Conservation (phyloP, 2,329 filamentous ascomycete genomes). For the Aureobasidium sp. region DNA sequence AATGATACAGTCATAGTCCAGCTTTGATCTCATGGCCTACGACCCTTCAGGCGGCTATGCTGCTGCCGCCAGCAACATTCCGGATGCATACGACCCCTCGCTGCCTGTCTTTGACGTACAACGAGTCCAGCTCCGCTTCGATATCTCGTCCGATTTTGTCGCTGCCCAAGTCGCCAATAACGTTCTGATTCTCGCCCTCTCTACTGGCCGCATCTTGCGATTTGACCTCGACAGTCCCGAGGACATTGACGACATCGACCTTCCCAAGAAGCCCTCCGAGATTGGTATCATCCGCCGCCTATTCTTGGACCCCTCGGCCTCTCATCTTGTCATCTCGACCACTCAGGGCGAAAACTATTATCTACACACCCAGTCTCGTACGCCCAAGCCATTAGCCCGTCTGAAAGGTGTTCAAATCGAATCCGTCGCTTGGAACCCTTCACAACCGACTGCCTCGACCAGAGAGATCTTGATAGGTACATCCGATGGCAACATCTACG, state of each 20-base stretch:
- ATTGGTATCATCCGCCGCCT: conserved; percentile 88
- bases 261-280: conserved; percentile 87
- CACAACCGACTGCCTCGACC: conserved; percentile 84
- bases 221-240: conserved; percentile 91
- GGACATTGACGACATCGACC: conserved; percentile 95
- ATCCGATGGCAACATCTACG: conserved; percentile 91
- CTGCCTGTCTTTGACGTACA: conserved; percentile 93
- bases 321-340: conserved; percentile 86
- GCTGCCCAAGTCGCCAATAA: conserved; percentile 97
- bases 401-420: conserved; percentile 84
- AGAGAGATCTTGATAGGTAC: conserved; percentile 88
- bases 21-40: conserved; percentile 19
- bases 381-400: conserved; percentile 72
- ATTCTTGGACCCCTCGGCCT: conserved; percentile 96
- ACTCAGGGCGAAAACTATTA: conserved; percentile 95
- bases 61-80: conserved; percentile 17
- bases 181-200: conserved; percentile 84
- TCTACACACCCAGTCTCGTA: conserved; percentile 87
- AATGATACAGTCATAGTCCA: not conserved
- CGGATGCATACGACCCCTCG: conserved; percentile 26
- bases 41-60: conserved; percentile 25
- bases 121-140: conserved; percentile 87
- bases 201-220: conserved; percentile 83
- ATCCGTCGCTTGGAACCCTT: conserved; percentile 90
- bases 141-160: conserved; percentile 89